Percentiles rank a stretch among this genome's conserved stretches.
Evolutionary conservation across 345 rosid species (phyloP).

Genomic region (Eucalyptus sp.): DNA sequence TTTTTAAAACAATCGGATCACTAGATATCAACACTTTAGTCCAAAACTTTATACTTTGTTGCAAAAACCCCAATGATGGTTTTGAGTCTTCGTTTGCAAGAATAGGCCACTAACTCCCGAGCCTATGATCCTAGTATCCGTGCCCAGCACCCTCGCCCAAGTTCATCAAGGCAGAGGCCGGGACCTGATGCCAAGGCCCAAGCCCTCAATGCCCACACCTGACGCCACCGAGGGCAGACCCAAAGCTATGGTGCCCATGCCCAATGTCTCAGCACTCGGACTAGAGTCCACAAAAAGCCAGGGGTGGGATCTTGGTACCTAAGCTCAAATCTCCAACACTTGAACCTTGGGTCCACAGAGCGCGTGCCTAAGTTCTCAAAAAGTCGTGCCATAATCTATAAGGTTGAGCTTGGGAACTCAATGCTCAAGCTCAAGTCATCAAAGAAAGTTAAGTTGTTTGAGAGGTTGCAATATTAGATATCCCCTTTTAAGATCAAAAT

Average conservation of each 20-base stretch:
- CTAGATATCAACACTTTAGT: neutral
- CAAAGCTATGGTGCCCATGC: fast-evolving
- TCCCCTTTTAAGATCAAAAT: neutral
- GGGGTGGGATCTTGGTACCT: neutral
- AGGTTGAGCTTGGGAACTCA: neutral
- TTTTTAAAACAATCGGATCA: too few relatives aligned
- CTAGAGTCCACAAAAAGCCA: neutral
- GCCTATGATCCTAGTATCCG: neutral
- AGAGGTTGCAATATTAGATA: neutral
- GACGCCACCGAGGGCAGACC: fast-evolving
- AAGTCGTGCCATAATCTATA: fast-evolving
- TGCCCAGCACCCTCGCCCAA: neutral
- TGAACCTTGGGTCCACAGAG: neutral
- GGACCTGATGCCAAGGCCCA: neutral
- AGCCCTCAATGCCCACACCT: neutral
- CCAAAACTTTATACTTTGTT: too few relatives aligned
- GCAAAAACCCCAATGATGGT: neutral
- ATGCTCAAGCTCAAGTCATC: neutral
- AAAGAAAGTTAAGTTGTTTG: neutral
- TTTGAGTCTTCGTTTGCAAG: neutral
- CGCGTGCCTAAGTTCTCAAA: neutral
- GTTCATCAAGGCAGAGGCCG: neutral
- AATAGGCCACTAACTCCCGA: neutral
- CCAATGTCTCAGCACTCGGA: neutral
- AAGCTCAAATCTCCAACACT: neutral